Evolutionary conservation across 345 rosid species (phyloP), one percentile per base, ranked within the genome.

Genomic region (Lagerstroemia speciosa): DNA sequence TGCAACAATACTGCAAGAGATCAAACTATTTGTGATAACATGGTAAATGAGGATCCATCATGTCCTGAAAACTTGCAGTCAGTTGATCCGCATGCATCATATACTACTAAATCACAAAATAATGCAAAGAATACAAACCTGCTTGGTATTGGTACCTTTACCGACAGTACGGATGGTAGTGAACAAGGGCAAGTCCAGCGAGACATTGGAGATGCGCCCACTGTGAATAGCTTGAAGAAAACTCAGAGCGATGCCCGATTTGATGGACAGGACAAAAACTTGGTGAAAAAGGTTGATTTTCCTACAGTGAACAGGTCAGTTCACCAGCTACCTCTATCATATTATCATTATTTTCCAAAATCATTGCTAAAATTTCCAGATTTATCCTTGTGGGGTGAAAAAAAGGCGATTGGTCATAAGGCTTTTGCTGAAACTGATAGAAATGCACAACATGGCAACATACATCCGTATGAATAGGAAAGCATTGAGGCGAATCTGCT

Each of bases 221-320:
- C 72, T 48, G 61, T 41, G 60, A 69, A 64, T 34, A 68, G 68
- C 69, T 67, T 80, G 61, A 68, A 63, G 66, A 69, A 65, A 65
- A 45, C 46, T 48, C 50, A 74, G 70, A 67, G 71, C 53, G 72
- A 67, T 14, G 26, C 20, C 27, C 63, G 24, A n/a, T 48, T 73
- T 34, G 64, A 65, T 48, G 62, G 52, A 71, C 45, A 68, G 71
- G 71, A 69, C 78, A 81, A 62, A 24, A 58, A 40, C 72, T 55
- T 64, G 76, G 65, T 60, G 68, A 75, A 34, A 58, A 78, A 72
- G 72, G 69, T 69, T 71, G 69, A 63, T 66, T 65, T 73, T 65
- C 78, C 64, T 48, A 77, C 81, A 20, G 64, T 67, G 8, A 71
- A 72, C 65, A 83, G 89, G 96, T 86, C 63, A 81, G 83, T 66